Percentiles rank a stretch among this genome's conserved stretches.
These are phyloP conservation scores for Antarctomyces pellizariae DNA, from an alignment of 495 filamentous ascomycete species.

Conservation along the genomic window DNA sequence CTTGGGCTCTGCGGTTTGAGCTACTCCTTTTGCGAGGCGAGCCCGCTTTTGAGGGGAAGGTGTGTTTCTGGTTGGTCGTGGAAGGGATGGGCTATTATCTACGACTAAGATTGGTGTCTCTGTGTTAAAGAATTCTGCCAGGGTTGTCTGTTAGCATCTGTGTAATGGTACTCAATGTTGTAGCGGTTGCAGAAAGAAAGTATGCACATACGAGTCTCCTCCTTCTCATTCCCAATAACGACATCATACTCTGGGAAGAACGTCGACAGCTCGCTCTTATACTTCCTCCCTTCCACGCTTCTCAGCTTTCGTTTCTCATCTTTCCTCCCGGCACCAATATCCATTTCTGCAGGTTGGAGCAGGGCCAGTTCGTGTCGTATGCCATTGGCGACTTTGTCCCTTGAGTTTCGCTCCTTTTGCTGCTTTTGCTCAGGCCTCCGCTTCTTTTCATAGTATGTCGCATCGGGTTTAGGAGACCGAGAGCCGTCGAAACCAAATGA, in stretches of 20 bases:
- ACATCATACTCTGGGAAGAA: conserved; percentile 88
- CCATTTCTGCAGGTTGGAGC: conserved; percentile 19
- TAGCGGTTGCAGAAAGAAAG: too few relatives aligned
- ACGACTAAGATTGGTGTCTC: conserved; percentile 35
- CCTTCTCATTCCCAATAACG: conserved; percentile 57
- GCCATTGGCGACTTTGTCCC: conserved; percentile 18
- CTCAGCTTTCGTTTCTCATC: conserved; percentile 28
- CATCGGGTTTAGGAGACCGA: too few relatives aligned
- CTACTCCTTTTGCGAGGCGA: conserved; percentile 10
- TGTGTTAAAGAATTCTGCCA: conserved; percentile 29
- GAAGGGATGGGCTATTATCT: conserved; percentile 14
- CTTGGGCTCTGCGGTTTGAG: conserved; percentile 12
- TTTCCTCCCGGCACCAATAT: too few relatives aligned
- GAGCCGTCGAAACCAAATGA: too few relatives aligned
- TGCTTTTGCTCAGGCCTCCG: too few relatives aligned
- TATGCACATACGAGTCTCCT: conserved; percentile 42
- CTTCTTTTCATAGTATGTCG: too few relatives aligned
- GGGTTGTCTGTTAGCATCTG: conserved; percentile 3
- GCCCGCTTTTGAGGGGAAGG: conserved; percentile 11
- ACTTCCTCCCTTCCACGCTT: conserved; percentile 30
- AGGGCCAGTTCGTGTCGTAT: conserved; percentile 26
- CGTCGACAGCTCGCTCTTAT: conserved; percentile 67
- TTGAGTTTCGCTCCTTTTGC: too few relatives aligned
- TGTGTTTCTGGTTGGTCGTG: conserved; percentile 6
- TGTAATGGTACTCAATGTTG: too few relatives aligned